These are phyloP conservation scores for Syzygium jambos DNA, from an alignment of 345 rosid genomes.

Conservation along the genomic window DNA sequence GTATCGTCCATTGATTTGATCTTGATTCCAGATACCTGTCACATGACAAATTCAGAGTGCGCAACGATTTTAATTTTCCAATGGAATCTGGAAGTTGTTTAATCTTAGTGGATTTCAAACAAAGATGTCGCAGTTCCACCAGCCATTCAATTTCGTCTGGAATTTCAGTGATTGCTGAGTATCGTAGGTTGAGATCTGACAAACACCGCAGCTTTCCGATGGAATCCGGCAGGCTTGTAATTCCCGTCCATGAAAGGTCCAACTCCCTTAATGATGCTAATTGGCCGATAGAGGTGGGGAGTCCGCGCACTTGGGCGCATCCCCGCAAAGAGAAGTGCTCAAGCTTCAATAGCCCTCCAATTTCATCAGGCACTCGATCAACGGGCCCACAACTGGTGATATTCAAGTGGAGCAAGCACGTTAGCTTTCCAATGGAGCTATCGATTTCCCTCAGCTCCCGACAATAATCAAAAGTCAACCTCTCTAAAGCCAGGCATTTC, in stretches of 20 bases:
- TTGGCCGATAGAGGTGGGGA: rapidly evolving
- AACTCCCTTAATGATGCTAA: not conserved
- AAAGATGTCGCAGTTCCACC: rapidly evolving
- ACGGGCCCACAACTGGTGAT: rapidly evolving
- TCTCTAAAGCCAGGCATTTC: not conserved
- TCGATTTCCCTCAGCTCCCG: rapidly evolving
- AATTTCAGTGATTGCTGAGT: too few relatives aligned
- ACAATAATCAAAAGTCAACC: not conserved
- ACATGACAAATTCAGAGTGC: rapidly evolving
- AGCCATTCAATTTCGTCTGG: too few relatives aligned
- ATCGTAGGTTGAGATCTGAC: too few relatives aligned
- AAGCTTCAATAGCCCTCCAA: not conserved
- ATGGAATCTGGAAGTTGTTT: rapidly evolving
- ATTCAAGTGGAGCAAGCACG: not conserved
- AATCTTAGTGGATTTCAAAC: rapidly evolving
- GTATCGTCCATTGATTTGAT: not conserved
- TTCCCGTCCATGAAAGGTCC: rapidly evolving
- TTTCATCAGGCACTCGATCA: rapidly evolving
- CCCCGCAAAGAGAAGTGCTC: rapidly evolving
- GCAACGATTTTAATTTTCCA: rapidly evolving
- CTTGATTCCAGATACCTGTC: too few relatives aligned
- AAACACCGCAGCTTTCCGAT: rapidly evolving
- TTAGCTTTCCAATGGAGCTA: not conserved
- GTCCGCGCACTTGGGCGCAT: rapidly evolving
- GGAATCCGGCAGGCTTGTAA: rapidly evolving